These are phyloP conservation scores for Grosmannia penicillata DNA, from an alignment of 2,329 filamentous ascomycete species.

Conservation along the genomic window DNA sequence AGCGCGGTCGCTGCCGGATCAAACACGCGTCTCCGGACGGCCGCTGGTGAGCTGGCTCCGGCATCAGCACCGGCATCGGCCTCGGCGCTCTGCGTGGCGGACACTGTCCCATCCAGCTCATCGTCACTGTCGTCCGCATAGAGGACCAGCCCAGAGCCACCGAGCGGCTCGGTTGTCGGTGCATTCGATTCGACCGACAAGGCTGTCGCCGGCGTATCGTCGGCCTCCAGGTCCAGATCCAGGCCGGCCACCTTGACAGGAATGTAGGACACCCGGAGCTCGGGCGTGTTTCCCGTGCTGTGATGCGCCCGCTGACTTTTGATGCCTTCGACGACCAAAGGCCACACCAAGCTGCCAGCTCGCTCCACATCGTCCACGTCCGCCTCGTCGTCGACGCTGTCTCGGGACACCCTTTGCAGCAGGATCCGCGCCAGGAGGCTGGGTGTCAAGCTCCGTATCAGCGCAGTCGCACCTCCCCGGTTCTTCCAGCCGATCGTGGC, in stretches of 20 bases:
- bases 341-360: too few species aligned
- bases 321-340: constrained; percentile 46
- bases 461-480: constrained; percentile 65
- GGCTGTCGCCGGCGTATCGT: constrained; percentile 19
- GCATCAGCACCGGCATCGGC: not conserved
- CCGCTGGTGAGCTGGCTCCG: not conserved
- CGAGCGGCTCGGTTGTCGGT: too few species aligned
- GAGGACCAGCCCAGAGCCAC: constrained; percentile 45
- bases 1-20: constrained; percentile 53
- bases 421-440: constrained; percentile 65
- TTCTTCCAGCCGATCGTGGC: constrained; percentile 81
- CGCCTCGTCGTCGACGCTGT: constrained; percentile 9
- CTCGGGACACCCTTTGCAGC: too few species aligned
- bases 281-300: constrained; percentile 58
- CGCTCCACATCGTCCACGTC: not conserved
- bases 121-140: constrained; percentile 58
- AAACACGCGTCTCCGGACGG: constrained; percentile 22
- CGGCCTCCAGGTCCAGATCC: constrained; percentile 55
- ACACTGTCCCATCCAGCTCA: constrained; percentile 26
- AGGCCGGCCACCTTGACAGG: constrained; percentile 66
- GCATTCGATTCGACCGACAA: too few species aligned
- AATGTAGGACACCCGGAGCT: constrained; percentile 65
- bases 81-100: constrained; percentile 15
- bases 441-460: too few species aligned
- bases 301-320: constrained; percentile 54